Evolutionary conservation across 805 yeast species (phyloP).

Genomic region (Pichia rugopelliculosa): DNA sequence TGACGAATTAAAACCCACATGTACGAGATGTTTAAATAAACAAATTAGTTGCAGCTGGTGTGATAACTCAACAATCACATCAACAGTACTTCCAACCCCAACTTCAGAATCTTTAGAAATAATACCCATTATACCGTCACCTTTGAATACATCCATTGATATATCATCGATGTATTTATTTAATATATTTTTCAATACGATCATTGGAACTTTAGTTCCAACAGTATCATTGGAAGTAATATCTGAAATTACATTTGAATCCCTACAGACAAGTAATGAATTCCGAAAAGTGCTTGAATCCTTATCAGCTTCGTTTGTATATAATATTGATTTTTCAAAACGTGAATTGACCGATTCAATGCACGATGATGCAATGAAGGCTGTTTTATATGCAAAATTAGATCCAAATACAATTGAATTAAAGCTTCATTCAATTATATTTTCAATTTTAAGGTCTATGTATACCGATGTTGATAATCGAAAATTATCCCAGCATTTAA

Average conservation of each 20-base stretch:
- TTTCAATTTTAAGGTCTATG: not conserved
- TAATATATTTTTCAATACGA: not conserved
- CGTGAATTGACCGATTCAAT: not conserved
- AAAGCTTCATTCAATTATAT: not conserved
- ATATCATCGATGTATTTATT: not conserved
- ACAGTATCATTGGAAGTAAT: not conserved
- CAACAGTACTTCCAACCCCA: no score
- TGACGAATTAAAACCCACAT: conserved; percentile 6
- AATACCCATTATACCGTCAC: not conserved
- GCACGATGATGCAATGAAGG: not conserved
- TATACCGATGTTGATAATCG: not conserved
- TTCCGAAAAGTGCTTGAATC: not conserved
- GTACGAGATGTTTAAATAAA: not conserved
- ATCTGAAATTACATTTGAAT: not conserved
- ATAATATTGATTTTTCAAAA: not conserved
- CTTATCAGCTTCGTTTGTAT: not conserved
- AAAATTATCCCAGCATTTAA: not conserved
- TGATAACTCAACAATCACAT: not conserved
- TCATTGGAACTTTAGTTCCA: not conserved
- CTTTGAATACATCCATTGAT: not conserved
- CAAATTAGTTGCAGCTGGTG: conserved; percentile 18
- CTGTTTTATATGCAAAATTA: no score
- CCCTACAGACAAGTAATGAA: not conserved
- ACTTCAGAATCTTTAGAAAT: not conserved
- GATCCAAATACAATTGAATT: not conserved